Base-by-base conservation (phyloP, 495 filamentous ascomycete genomes). In the Tuber microsphaerosporum region DNA sequence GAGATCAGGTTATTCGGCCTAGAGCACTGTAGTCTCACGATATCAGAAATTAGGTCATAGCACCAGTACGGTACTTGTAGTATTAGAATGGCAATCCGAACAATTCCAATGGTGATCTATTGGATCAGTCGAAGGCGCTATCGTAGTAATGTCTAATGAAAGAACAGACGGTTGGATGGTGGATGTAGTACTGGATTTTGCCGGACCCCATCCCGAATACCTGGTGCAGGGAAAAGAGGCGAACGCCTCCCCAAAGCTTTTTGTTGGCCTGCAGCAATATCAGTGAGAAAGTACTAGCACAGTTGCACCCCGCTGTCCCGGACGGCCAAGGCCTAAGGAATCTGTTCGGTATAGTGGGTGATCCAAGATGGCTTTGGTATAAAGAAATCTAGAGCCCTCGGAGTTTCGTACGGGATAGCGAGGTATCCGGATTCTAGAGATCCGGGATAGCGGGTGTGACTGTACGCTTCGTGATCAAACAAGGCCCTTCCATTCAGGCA, bases 181-280 rank as follows among this genome's bases (percentile, higher is more conserved):
- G n/a, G 56, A 26, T 65, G 56, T 26, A 65, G 56, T 5, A 7
- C 26, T 34, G 10, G 26, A 65, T 65, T 34, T 19, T 34, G 16
- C 26, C 56, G 56, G 26, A 31, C 56, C 56, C 70, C 73, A 79
- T 79, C 77, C 77, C 77, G 78, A 79, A 70, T 74, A 79, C 77
- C 77, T 75, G 77, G 77, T 44, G 77, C 76, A 75, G 78, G 77
- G 77, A 71, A 79, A 65, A 79, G 79, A 70, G 70, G 75, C 77
- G 77, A 78, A 72, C 77, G 77, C 77, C 77, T 70, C 73, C 34
- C 73, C 48, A 72, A 79, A 72, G 77, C 56, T 75, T 79, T 65
- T 17, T 26, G 56, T 65, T 65, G 56, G 56, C 56, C 56, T 34
- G 12, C 56, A 65, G 56, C 56, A 17, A 31, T 65, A 34, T 26